These are phyloP conservation scores for Acarospora socialis DNA, from an alignment of 2,329 filamentous ascomycete genomes.

Conservation along the genomic window DNA sequence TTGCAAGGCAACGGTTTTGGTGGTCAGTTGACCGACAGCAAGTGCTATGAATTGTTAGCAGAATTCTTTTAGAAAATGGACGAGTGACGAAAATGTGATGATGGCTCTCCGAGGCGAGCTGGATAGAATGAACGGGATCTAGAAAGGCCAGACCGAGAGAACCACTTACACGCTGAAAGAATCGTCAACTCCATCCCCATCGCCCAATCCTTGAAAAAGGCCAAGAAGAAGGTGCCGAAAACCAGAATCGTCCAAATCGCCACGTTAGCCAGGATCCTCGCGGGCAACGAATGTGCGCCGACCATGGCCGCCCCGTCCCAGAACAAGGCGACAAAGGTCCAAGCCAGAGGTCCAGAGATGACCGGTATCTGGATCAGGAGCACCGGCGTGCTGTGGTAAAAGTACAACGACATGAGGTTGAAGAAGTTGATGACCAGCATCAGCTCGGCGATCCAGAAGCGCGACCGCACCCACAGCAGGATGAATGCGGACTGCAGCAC, in stretches of 20 bases:
- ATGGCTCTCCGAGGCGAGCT: too few species aligned
- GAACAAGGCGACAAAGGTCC: constrained; percentile 75
- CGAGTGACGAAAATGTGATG: too few species aligned
- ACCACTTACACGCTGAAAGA: constrained; percentile 48
- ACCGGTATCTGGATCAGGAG: constrained; percentile 63
- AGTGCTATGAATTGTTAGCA: constrained; percentile 34
- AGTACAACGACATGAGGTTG: constrained; percentile 67
- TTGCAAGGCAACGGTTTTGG: constrained; percentile 62
- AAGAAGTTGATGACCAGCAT: constrained; percentile 68
- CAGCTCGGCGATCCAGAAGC: constrained; percentile 63
- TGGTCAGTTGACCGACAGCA: constrained; percentile 61
- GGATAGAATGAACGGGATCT: too few species aligned
- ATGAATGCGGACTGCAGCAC: constrained; percentile 69
- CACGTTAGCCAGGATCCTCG: constrained; percentile 71
- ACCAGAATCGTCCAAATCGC: constrained; percentile 74
- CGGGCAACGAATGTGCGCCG: constrained; percentile 49
- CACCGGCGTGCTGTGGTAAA: constrained; percentile 58
- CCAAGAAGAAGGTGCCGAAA: constrained; percentile 64
- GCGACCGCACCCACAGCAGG: constrained; percentile 63
- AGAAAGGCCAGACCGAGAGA: background rate
- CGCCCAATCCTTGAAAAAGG: constrained; percentile 58
- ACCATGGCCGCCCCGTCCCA: constrained; percentile 80
- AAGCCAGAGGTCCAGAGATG: constrained; percentile 65
- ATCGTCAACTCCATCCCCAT: constrained; percentile 69
- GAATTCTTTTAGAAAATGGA: background rate